Evolutionary conservation across 2,329 filamentous ascomycete species (phyloP), one percentile per base, ranked within the genome.

Genomic region (Colletotrichum sp.): DNA sequence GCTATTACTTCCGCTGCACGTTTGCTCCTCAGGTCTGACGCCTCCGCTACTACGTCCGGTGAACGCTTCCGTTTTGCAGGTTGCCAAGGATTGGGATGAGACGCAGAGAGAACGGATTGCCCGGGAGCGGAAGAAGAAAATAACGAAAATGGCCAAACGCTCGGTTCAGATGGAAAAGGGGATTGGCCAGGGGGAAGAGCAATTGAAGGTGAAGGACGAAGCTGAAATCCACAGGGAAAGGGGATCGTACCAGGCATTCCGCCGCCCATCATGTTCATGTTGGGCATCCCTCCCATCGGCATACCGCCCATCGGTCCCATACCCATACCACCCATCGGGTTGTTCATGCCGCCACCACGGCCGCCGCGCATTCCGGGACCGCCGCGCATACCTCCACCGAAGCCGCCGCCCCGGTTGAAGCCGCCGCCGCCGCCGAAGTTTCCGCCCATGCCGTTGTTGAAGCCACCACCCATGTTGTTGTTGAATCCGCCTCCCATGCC

Each of bases 171-270:
- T n/a, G 38, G 38, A 43, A 43, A n/a, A 43, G 16, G 38, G 5
- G 36, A 18, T n/a, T 43, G 38, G 5, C 38, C 38, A 43, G 3
- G 38, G 38, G 16, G 18, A 43, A 43, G 16, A 43, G 38, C 38
- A 43, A 43, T 56, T 36, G 56, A 34, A 52, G 48, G 56, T 3
- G 34, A 24, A 30, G 60, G 24, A 26, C 12, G 60, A 36, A 38
- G 56, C 34, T 60, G 70, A 60, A n/a, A 55, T 58, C 48, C n/a
- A 75, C 55, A 71, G 71, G 71, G 56, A 61, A 38, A 77, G 55
- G 73, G 62, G 64, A 28, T 66, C 71, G 52, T 90, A 84, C 91
- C 90, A 78, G 88, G 90, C 91, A 92, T 93, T 38, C 87, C 88
- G 36, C 85, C 87, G 26, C 85, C 84, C 88, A 89, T 90, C 79